Conservation (phyloP, 805 yeast species). For the Suhomyces sp. region DNA sequence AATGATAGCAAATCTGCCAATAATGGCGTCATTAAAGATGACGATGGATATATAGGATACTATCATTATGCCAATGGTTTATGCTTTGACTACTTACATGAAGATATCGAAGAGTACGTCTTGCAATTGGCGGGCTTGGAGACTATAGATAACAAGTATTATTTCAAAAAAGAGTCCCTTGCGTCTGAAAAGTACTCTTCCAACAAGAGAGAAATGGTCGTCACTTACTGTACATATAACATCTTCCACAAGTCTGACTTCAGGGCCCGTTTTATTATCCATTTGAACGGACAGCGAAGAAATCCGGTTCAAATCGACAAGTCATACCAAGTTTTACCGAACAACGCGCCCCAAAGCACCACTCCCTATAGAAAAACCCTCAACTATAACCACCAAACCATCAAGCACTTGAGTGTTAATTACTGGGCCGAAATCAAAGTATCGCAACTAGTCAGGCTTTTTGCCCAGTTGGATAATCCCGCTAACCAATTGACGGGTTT, state of each 20-base stretch:
- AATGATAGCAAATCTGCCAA: neutral
- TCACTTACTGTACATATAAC: constrained; percentile 70
- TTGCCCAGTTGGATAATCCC: constrained; percentile 51
- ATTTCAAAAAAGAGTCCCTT: constrained; percentile 13
- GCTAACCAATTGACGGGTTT: constrained; percentile 58
- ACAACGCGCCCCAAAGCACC: constrained; percentile 2
- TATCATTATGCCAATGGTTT: constrained; percentile 41
- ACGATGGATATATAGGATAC: constrained; percentile 40
- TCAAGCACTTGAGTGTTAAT: constrained; percentile 12
- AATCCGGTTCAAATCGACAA: constrained; percentile 34
- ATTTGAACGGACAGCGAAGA: constrained; percentile 8
- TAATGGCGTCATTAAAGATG: constrained; percentile 16
- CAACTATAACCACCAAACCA: constrained; percentile 14
- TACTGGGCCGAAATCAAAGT: constrained; percentile 65
- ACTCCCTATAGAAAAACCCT: constrained; percentile 13
- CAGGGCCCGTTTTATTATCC: constrained; percentile 55
- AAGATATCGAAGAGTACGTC: constrained; percentile 29
- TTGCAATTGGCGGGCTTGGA: constrained; percentile 26
- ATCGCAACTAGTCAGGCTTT: constrained; percentile 53
- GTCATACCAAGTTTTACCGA: constrained; percentile 25
- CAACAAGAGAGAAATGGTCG: constrained; percentile 28
- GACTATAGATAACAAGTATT: constrained; percentile 13
- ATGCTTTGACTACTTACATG: constrained; percentile 15
- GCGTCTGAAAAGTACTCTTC: constrained; percentile 1
- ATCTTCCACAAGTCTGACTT: constrained; percentile 71